A percentile compares a stretch with the other conserved stretches of the same genome.
Evolutionary conservation across 768 basidiomycete species (phyloP).

Genomic region (Lentinula sp.): DNA sequence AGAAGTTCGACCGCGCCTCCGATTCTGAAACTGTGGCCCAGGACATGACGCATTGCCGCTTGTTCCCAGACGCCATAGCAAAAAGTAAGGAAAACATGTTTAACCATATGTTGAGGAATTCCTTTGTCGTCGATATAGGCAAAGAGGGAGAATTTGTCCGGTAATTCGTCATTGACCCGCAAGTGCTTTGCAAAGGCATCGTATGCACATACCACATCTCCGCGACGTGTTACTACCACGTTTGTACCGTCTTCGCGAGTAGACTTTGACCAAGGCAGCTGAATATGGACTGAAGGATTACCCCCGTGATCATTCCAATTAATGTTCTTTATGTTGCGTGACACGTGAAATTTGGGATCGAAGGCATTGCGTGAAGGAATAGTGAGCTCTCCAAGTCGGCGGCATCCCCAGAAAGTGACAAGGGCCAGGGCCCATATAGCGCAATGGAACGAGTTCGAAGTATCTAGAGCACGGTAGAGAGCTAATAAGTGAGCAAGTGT

Average conservation of each 20-base stretch:
- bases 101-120: conserved; percentile 7
- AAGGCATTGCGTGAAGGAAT: conserved; percentile 10
- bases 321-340: conserved; percentile 6
- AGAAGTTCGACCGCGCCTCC: conserved; percentile 23
- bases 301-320: background rate
- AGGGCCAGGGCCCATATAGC: conserved; percentile 28
- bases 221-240: conserved; percentile 13
- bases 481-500: conserved; percentile 25
- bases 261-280: conserved; percentile 31
- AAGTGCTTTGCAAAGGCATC: conserved; percentile 19
- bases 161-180: conserved; percentile 9
- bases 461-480: conserved; percentile 16
- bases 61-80: conserved; percentile 6
- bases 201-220: conserved; percentile 9
- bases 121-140: background rate
- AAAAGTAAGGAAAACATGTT: background rate
- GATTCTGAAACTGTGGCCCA: conserved; percentile 23
- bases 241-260: conserved; percentile 17
- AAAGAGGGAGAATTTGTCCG: conserved; percentile 14
- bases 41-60: background rate
- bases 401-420: conserved; percentile 28
- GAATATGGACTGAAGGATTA: background rate
- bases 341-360: conserved; percentile 10
- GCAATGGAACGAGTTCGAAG: conserved; percentile 21
- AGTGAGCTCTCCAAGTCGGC: conserved; percentile 22